These are phyloP conservation scores for Prunus mume DNA, from an alignment of 306 rosid genomes.

Conservation along the genomic window DNA sequence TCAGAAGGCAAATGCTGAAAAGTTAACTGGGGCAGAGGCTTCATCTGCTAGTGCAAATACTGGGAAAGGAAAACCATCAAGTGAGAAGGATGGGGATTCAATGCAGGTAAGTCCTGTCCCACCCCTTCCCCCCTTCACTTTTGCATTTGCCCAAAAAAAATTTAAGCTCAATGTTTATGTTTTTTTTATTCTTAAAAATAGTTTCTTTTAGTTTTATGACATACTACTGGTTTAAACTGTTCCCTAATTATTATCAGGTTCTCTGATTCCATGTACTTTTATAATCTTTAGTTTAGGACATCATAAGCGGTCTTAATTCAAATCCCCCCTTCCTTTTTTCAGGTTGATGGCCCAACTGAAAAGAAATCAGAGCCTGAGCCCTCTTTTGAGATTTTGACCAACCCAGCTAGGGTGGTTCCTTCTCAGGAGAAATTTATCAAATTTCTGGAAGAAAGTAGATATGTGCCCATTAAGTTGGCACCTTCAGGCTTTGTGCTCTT, in stretches of 20 bases:
- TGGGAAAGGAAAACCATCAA: slow-evolving; percentile 69
- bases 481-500: slow-evolving; percentile 95
- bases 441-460: slow-evolving; percentile 84
- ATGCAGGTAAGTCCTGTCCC: slow-evolving; percentile 61
- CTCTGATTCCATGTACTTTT: background rate
- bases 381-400: slow-evolving; percentile 77
- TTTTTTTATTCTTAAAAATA: background rate
- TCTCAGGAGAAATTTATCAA: slow-evolving; percentile 83
- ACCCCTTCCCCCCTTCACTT: background rate
- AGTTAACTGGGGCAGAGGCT: slow-evolving; percentile 49
- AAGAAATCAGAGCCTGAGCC: slow-evolving; percentile 92
- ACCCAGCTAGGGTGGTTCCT: slow-evolving; percentile 98
- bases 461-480: slow-evolving; percentile 77
- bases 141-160: no score
- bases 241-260: background rate
- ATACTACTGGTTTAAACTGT: background rate
- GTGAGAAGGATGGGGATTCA: slow-evolving; percentile 79
- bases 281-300: background rate
- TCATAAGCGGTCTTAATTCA: background rate
- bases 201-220: background rate
- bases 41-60: slow-evolving; percentile 38
- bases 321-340: slow-evolving; percentile 1
- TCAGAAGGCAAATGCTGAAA: slow-evolving; percentile 77
- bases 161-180: background rate
- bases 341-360: slow-evolving; percentile 76